Conservation (phyloP, 768 basidiomycete genomes). For the Tephrocybe sp. region DNA sequence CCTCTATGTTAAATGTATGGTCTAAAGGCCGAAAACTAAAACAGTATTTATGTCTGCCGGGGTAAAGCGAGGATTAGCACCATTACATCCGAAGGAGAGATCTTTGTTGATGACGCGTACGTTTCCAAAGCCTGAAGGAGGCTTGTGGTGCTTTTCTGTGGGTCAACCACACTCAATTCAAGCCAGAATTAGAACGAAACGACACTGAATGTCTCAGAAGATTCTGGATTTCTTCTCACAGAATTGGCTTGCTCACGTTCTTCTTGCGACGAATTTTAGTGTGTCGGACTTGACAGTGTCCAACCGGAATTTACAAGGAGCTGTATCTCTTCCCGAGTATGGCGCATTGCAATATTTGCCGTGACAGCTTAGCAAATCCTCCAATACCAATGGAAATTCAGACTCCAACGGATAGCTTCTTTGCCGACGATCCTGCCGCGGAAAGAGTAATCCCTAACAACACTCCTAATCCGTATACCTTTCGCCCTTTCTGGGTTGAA, state of each 20-base stretch:
- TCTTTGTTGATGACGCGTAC: constrained; percentile 54
- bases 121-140: constrained; percentile 27
- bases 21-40: not conserved
- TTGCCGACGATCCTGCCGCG: constrained; percentile 38
- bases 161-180: constrained; percentile 57
- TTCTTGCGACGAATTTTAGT: constrained; percentile 65
- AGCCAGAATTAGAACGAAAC: constrained; percentile 42
- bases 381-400: too few relatives aligned
- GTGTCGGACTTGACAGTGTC: constrained; percentile 38
- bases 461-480: constrained; percentile 51
- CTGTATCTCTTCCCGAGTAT: constrained; percentile 51
- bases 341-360: not conserved
- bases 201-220: constrained; percentile 60
- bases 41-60: constrained; percentile 12
- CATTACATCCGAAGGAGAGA: constrained; percentile 49
- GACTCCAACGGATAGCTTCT: constrained; percentile 24
- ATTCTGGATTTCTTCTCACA: constrained; percentile 56
- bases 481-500: constrained; percentile 46
- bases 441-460: constrained; percentile 49
- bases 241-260: constrained; percentile 69
- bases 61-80: constrained; percentile 47
- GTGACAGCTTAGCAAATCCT: not conserved
- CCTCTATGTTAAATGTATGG: constrained; percentile 45
- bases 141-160: constrained; percentile 60
- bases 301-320: constrained; percentile 50